A percentile compares a stretch with the other conserved stretches of the same genome.
Conservation (phyloP, 495 filamentous ascomycete genomes). For the Acidomyces sp. region DNA sequence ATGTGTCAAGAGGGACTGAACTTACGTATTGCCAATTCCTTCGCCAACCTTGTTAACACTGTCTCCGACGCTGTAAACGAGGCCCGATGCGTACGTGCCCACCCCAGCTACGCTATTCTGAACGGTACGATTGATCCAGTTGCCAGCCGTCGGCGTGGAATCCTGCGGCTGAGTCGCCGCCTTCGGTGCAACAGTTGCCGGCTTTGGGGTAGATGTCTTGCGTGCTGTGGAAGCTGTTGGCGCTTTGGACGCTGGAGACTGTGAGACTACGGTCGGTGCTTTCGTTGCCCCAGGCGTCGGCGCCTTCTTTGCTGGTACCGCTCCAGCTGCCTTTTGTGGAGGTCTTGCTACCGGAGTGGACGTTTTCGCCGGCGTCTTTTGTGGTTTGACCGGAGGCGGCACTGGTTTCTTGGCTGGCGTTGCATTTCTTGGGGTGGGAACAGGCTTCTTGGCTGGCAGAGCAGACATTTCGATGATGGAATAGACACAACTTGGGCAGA, state of each 20-base stretch:
- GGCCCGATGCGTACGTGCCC: constrained; percentile 28
- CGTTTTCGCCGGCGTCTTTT: background rate
- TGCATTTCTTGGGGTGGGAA: no score
- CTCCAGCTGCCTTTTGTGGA: no score
- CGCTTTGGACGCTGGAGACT: background rate
- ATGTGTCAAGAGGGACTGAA: no score
- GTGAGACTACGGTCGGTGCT: constrained; percentile 8
- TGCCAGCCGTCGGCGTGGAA: constrained; percentile 8
- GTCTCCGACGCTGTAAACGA: constrained; percentile 27
- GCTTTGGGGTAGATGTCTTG: background rate
- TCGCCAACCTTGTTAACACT: constrained; percentile 31
- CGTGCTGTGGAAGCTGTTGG: constrained; percentile 1
- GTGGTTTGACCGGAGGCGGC: constrained; percentile 1
- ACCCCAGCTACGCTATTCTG: constrained; percentile 23
- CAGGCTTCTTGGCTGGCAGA: no score
- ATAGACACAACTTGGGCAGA: no score
- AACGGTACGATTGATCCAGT: constrained; percentile 28
- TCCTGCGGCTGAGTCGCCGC: background rate
- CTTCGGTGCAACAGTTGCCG: background rate
- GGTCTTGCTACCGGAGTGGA: background rate
- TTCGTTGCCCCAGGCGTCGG: no score
- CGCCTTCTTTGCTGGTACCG: no score
- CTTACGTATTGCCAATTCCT: constrained; percentile 27
- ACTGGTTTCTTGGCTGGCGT: constrained; percentile 8
- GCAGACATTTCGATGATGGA: no score